Base-by-base conservation (phyloP, 2,329 filamentous ascomycete species). In the Periconia macrospinosa region DNA sequence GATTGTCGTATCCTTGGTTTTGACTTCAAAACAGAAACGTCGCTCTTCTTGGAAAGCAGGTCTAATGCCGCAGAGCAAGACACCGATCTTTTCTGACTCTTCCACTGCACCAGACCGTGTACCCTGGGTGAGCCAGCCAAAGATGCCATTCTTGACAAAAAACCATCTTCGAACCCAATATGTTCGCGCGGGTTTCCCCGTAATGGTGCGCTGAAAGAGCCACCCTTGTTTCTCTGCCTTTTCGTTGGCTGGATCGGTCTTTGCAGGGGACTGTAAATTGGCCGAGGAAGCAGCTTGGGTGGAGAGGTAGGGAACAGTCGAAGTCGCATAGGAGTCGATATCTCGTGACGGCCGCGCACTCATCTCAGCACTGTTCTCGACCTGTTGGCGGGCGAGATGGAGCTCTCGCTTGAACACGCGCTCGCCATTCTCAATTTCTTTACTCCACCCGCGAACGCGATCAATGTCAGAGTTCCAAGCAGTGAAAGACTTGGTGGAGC, bases 11-110 rank as follows among this genome's bases (percentile, higher is more conserved):
- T 91, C 96, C 74, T 97, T 99, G 2, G 94, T 99, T 79, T 97
- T 99, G 67, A 99, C 89, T 75, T 99, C 94, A 66, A 99, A 97
- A 71, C 94, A 97, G 75, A 97, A 99, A 15, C 94, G 85, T 40
- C 94, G 86, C 67, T 99, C 94, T 75, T 99, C 94, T 61, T 91
- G 87, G 48, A 95, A 89, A 0, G 92, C 92, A 17, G 92, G 92
- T 65, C 93, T 91, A 46, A 94, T 89, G 66, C 91, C 96, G 77
- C 94, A 99, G 40, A 99, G 85, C 49, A 99, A 77, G 2, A 99
- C 92, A 41, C 94, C 94, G 56, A 96, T 96, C 76, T 96, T 92
- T 66, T 99, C 94, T 45, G 92, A 96, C 72, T 97, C 93, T 62
- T 97, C 86, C 19, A 99, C 94, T 33, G 92, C 93, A 43, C 86